phyloP scores from a whole-genome alignment of 2,329 filamentous ascomycete species.

The Sporothrix euskadiensis region DNA sequence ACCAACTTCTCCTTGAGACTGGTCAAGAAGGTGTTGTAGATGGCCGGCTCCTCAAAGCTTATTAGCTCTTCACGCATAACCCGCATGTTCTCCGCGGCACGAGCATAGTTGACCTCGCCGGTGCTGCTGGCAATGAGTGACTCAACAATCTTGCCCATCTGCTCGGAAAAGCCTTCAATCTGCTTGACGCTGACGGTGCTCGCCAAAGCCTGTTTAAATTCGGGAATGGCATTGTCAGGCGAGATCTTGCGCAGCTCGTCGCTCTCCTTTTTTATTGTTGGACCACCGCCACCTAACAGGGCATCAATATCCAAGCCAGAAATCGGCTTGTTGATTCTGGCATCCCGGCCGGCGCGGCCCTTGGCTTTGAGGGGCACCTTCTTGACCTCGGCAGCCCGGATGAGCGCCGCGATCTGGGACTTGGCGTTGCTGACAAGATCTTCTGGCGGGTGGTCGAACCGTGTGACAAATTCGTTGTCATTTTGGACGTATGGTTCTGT shows the following conservation, averaged over 20 bases:
- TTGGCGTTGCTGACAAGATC: slow-evolving; percentile 62
- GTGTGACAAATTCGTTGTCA: slow-evolving; percentile 62
- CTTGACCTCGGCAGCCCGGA: slow-evolving; percentile 75
- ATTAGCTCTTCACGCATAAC: slow-evolving; percentile 77
- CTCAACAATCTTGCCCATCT: slow-evolving; percentile 72
- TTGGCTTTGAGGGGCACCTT: slow-evolving; percentile 81
- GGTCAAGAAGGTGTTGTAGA: slow-evolving; percentile 74
- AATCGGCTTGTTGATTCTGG: slow-evolving; percentile 67
- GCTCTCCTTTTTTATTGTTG: slow-evolving; percentile 35
- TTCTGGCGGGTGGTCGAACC: slow-evolving; percentile 71
- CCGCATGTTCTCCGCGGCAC: slow-evolving; percentile 72
- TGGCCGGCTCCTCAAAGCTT: slow-evolving; percentile 69
- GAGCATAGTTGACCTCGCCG: slow-evolving; percentile 71
- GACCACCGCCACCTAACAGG: slow-evolving; percentile 60
- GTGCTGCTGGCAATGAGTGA: slow-evolving; percentile 70
- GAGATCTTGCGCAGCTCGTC: slow-evolving; percentile 45
- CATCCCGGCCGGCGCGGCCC: slow-evolving; percentile 68
- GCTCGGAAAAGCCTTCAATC: slow-evolving; percentile 67
- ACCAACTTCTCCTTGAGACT: slow-evolving; percentile 72
- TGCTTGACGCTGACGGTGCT: slow-evolving; percentile 59
- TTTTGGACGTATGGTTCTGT: slow-evolving; percentile 62
- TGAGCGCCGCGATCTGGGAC: slow-evolving; percentile 62
- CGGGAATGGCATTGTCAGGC: slow-evolving; percentile 76
- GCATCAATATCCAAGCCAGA: slow-evolving; percentile 86
- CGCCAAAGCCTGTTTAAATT: slow-evolving; percentile 79